Percentiles rank a stretch among this genome's conserved stretches.
These are phyloP conservation scores for Pleomassaria siparia DNA, from an alignment of 2,329 filamentous ascomycete species.

Conservation along the genomic window DNA sequence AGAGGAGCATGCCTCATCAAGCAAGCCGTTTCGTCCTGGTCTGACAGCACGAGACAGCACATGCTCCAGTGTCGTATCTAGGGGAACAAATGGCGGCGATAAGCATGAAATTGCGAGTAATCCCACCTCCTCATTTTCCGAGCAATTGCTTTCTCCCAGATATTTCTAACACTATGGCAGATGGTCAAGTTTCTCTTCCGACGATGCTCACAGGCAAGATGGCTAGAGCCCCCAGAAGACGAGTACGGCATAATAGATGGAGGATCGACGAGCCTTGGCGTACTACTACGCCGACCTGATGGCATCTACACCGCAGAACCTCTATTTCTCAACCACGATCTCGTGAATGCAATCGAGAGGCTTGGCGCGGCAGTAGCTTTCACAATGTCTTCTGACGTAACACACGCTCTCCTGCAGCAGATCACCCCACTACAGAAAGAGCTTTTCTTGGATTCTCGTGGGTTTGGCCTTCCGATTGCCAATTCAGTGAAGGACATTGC, in stretches of 20 bases:
- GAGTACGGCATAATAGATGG: slow-evolving; percentile 28
- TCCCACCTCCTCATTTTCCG: background rate
- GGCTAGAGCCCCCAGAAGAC: slow-evolving; percentile 30
- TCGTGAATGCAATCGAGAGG: slow-evolving; percentile 47
- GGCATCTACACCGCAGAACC: slow-evolving; percentile 65
- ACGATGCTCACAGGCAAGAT: slow-evolving; percentile 26
- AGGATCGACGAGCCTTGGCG: slow-evolving; percentile 49
- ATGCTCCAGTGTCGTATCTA: slow-evolving; percentile 23
- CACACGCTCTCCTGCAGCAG: slow-evolving; percentile 46
- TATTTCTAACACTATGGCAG: slow-evolving; percentile 8
- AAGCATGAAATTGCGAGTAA: slow-evolving; percentile 23
- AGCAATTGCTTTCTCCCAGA: background rate
- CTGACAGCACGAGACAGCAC: slow-evolving; percentile 16
- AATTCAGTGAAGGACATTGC: slow-evolving; percentile 47
- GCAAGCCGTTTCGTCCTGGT: slow-evolving; percentile 14
- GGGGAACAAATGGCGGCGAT: slow-evolving; percentile 21
- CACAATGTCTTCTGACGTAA: slow-evolving; percentile 54
- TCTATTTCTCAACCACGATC: slow-evolving; percentile 40
- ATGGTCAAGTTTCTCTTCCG: slow-evolving; percentile 27
- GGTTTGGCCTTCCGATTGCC: slow-evolving; percentile 50
- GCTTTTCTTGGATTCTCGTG: slow-evolving; percentile 38
- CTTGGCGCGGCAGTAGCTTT: slow-evolving; percentile 51
- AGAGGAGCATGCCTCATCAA: slow-evolving; percentile 12
- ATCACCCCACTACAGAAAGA: slow-evolving; percentile 47
- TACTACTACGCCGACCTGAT: slow-evolving; percentile 67